Base-by-base conservation (phyloP, 2,329 filamentous ascomycete species). In the Trichocomaceae sp. region DNA sequence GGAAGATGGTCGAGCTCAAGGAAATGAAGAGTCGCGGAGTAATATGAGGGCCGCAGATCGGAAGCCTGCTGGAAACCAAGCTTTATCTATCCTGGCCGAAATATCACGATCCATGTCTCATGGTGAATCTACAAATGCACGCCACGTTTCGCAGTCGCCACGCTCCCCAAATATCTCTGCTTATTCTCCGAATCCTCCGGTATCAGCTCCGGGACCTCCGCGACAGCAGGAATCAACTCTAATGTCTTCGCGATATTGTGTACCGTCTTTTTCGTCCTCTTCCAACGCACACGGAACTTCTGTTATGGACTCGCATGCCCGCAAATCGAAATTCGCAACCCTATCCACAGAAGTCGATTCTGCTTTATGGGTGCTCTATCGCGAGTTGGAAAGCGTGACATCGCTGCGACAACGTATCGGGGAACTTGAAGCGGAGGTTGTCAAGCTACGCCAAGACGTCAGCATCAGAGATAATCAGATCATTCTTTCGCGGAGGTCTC, bases 401-500 rank as follows among this genome's bases (percentile, higher is more conserved):
- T 58, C 53, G 3, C 48, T 58, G n/a, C 53, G 56, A 19, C 56
- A 58, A 50, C 49, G 47, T 15, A 58, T 58, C 3, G 54, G 31
- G 15, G 56, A 58, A 26, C 54, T 58, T 3, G 56, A 58, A 50
- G 31, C 56, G 9, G 53, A 58, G 19, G 47, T 56, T 12, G 53
- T 50, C 17, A 58, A 58, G 39, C 50, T 58, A 12, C 56, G 56
- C 8, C 56, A 58, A n/a, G 56, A 58, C 15, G 54, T 58, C 10
- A 56, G 49, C 39, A 58, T 58, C 31, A 35, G 56, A 37, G 56
- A 58, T n/a, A 58, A 58, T 15, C 56, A 58, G 26, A 42, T 58
- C 20, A 58, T 56, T 33, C 47, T 58, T 12, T 58, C 50, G 13
- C 56, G 47, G n/a, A 55, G 56, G 19, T 56, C 54, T 13, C 19